A percentile compares a stretch with the other conserved stretches of the same genome.
Conservation (phyloP, 1,139 yeast genomes). For the Protomyces gravidus region DNA sequence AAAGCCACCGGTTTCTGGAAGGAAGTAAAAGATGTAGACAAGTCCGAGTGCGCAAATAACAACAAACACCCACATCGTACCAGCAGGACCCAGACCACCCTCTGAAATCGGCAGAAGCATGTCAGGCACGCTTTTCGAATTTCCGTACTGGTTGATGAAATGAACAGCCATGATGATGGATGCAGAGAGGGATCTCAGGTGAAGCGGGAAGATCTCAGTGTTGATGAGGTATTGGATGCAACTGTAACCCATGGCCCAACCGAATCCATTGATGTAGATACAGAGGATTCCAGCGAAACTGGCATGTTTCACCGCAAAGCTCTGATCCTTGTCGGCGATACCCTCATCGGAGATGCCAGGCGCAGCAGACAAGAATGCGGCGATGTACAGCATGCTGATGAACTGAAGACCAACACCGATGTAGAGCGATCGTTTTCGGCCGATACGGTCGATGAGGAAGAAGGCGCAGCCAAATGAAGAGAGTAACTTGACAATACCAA, state of each 20-base stretch:
- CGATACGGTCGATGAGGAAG: slow-evolving; percentile 48
- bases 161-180: slow-evolving; percentile 56
- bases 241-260: slow-evolving; percentile 61
- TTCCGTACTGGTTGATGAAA: slow-evolving; percentile 52
- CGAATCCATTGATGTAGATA: slow-evolving; percentile 52
- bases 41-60: slow-evolving; percentile 22
- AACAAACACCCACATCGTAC: slow-evolving; percentile 21
- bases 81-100: slow-evolving; percentile 22
- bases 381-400: slow-evolving; percentile 43
- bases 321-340: background rate
- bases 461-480: slow-evolving; percentile 48
- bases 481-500: slow-evolving; percentile 50
- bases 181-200: slow-evolving; percentile 53
- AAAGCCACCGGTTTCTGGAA: slow-evolving; percentile 24
- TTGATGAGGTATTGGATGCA: background rate
- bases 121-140: slow-evolving; percentile 20
- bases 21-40: slow-evolving; percentile 23
- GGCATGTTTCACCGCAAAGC: slow-evolving; percentile 12
- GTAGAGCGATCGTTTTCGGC: slow-evolving; percentile 49
- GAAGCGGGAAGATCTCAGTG: slow-evolving; percentile 50
- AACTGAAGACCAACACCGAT: slow-evolving; percentile 44
- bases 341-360: slow-evolving; percentile 37
- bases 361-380: slow-evolving; percentile 48
- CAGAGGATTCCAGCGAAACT: slow-evolving; percentile 8
- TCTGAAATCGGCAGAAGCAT: slow-evolving; percentile 14